A percentile compares a stretch with the other conserved stretches of the same genome.
Evolutionary conservation across 768 basidiomycete genomes (phyloP).

Genomic region (Tricholoma terreum): DNA sequence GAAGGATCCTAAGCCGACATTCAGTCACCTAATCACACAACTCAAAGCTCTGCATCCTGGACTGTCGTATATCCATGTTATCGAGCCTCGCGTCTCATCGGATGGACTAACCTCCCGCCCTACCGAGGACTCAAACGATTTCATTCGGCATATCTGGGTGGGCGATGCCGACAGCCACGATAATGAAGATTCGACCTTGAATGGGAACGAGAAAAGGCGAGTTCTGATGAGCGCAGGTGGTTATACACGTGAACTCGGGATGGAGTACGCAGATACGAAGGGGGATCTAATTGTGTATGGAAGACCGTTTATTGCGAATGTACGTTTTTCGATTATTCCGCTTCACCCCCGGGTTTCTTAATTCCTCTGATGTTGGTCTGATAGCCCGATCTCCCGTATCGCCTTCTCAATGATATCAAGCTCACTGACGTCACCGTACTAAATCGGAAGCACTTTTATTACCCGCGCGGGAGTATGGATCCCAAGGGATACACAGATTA

Average conservation of each 20-base stretch:
- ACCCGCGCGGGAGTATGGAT: conserved; percentile 12
- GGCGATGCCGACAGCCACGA: conserved; percentile 4
- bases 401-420: conserved; percentile 25
- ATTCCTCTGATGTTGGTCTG: not conserved
- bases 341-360: not conserved
- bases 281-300: conserved; percentile 35
- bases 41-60: conserved; percentile 32
- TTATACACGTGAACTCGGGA: conserved; percentile 28
- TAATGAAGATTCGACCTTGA: too few relatives aligned
- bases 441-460: conserved; percentile 28
- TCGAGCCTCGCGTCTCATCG: conserved; percentile 32
- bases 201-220: not conserved
- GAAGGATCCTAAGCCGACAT: conserved; percentile 31
- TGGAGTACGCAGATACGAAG: conserved; percentile 27
- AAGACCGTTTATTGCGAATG: conserved; percentile 36
- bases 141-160: conserved; percentile 37
- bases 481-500: conserved; percentile 31
- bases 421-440: conserved; percentile 22
- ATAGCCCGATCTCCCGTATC: conserved; percentile 33
- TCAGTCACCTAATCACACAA: conserved; percentile 35
- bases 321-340: conserved; percentile 17
- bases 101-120: conserved; percentile 8
- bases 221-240: conserved; percentile 35
- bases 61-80: conserved; percentile 45
- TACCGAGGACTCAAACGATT: conserved; percentile 27